Base-by-base conservation (phyloP, 75 land plant genomes). In the Pinus taeda region DNA sequence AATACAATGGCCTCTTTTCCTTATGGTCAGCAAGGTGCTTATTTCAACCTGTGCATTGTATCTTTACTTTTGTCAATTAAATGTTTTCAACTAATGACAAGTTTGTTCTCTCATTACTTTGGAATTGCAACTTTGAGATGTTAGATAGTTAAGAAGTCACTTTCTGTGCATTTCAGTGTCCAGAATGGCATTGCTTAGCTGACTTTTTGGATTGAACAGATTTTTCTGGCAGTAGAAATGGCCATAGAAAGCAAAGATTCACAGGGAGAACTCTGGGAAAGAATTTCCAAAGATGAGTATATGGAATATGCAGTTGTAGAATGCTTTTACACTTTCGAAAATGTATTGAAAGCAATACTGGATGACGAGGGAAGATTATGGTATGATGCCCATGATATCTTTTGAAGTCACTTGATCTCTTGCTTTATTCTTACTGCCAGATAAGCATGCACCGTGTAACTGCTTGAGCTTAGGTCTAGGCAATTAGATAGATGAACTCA, bases 1-100 rank as follows among this genome's bases (percentile, higher is more conserved):
- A 63, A 90, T 95, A 49, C 98, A 97, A 76, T 97, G 99, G 98
- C 99, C 99, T 17, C 83, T 97, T 37, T 97, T 97, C 76, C 92
- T 97, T 73, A 82, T 97, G 45, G 93, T 93, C 13, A 97, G 92
- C 89, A 97, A 97, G 99, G 99, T 94, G 6, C 37, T 14, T 12
- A 15, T 56, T 53, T 55, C 9, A n/a, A 14, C 59, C 42, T 73
- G 15, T 15, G 7, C 3, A 69, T 42, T 69, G 49, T 6, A 21
- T 8, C 24, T 37, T 37, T 69, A 1, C 14, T 53, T 15, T 7
- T 56, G 20, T 20, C 20, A 60, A 9, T 60, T 60, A 20, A 60
- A 60, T 56, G 29, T 73, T 29, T 49, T 71, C 4, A 24, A 62
- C 29, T 49, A 49, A 62, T 33, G 33, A 15, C 18, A 17, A 33